phyloP scores from a whole-genome alignment of 495 filamentous ascomycete species.

The Neurospora intermedia region DNA sequence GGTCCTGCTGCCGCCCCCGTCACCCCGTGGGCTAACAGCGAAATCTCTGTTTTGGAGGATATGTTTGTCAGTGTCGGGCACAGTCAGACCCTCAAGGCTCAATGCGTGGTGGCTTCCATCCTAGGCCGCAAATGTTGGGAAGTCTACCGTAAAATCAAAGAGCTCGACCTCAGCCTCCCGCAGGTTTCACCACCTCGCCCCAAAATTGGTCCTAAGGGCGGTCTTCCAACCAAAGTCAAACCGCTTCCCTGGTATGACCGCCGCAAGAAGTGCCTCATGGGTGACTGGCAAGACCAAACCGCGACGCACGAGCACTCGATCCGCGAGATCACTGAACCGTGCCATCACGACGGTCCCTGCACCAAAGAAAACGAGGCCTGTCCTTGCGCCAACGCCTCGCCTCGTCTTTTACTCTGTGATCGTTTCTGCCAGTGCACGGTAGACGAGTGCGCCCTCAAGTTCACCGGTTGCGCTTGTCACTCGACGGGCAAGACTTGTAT shows the following conservation, averaged over 20 bases:
- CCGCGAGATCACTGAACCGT: slow-evolving; percentile 31
- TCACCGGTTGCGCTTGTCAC: slow-evolving; percentile 55
- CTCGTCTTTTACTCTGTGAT: slow-evolving; percentile 47
- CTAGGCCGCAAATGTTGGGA: slow-evolving; percentile 40
- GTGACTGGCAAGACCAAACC: slow-evolving; percentile 38
- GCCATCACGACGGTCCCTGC: slow-evolving; percentile 38
- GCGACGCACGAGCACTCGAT: slow-evolving; percentile 33
- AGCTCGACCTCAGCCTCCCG: slow-evolving; percentile 23
- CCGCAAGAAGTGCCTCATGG: slow-evolving; percentile 33
- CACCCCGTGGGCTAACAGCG: slow-evolving; percentile 28
- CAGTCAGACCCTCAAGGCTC: slow-evolving; percentile 22
- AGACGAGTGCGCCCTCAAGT: slow-evolving; percentile 48
- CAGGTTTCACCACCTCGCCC: slow-evolving; percentile 10
- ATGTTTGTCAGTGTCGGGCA: slow-evolving; percentile 28
- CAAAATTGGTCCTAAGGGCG: background rate
- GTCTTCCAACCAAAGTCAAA: slow-evolving; percentile 21
- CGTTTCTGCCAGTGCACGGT: slow-evolving; percentile 52
- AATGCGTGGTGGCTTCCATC: slow-evolving; percentile 31
- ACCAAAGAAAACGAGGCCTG: slow-evolving; percentile 33
- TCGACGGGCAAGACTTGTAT: slow-evolving; percentile 40
- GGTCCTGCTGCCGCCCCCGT: slow-evolving; percentile 13
- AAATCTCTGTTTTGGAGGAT: slow-evolving; percentile 27
- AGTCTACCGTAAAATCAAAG: slow-evolving; percentile 34
- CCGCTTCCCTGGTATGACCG: slow-evolving; percentile 36
- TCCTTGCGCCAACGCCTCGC: slow-evolving; percentile 37